Percentiles rank a stretch among this genome's conserved stretches.
Conservation (phyloP, 495 filamentous ascomycete species). For the Neurospora pannonica region DNA sequence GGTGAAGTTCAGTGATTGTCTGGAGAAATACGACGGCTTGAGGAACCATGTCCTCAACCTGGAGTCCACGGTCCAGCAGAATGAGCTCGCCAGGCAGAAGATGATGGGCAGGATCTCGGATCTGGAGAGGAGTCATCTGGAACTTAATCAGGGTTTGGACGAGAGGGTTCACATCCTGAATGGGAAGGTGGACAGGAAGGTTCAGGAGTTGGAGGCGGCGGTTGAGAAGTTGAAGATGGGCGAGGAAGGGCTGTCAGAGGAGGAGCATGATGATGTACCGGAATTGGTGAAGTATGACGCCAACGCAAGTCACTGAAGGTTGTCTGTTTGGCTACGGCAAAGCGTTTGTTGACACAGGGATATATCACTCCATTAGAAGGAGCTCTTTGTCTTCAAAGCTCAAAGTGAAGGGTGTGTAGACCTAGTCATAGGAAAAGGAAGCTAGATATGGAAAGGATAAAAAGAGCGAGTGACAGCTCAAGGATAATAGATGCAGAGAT, state of each 20-base stretch:
- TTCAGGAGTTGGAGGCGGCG: neutral
- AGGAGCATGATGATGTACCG: neutral
- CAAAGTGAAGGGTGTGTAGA: neutral
- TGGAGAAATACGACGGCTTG: neutral
- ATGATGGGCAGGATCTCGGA: neutral
- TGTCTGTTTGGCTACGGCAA: neutral
- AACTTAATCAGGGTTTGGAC: neutral
- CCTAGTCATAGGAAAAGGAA: neutral
- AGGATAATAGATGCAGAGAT: neutral
- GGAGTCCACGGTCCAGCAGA: neutral
- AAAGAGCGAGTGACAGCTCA: neutral
- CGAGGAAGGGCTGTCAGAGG: neutral
- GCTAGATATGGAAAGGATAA: neutral
- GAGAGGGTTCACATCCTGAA: neutral
- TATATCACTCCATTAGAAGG: neutral
- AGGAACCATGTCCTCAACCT: neutral
- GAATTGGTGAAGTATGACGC: neutral
- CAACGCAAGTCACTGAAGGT: neutral
- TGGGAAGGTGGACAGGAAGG: neutral
- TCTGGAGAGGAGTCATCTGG: neutral
- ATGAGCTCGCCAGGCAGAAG: neutral
- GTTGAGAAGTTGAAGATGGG: neutral
- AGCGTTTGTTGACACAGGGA: neutral
- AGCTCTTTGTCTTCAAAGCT: neutral
- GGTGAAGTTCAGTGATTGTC: neutral